Evolutionary conservation across 306 rosid species (phyloP).

Genomic region (Pyrus pyrifolia): DNA sequence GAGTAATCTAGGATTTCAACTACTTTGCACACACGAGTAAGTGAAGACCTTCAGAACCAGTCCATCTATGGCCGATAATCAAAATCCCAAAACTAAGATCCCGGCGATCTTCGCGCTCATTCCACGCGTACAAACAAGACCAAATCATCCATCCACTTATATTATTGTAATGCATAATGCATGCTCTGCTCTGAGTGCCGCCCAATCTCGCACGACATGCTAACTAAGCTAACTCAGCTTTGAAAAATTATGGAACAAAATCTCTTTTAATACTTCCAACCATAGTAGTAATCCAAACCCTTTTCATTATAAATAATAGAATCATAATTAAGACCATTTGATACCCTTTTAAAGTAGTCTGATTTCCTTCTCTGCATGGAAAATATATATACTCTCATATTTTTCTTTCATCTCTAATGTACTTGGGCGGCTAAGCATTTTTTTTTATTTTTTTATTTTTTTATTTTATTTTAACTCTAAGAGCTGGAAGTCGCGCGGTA

Average conservation of each 20-base stretch:
- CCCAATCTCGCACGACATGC: constrained; percentile 5
- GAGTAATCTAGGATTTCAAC: neutral
- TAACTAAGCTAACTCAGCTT: neutral
- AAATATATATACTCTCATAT: neutral
- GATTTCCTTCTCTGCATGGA: constrained; percentile 1
- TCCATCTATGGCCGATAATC: neutral
- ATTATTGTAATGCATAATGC: neutral
- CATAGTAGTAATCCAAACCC: neutral
- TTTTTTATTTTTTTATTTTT: neutral
- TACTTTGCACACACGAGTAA: neutral
- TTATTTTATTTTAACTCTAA: neutral
- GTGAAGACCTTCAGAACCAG: neutral
- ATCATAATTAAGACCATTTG: neutral
- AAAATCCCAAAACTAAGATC: neutral
- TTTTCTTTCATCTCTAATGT: neutral
- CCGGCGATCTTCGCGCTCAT: neutral
- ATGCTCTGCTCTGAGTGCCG: constrained; percentile 2
- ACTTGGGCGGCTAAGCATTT: neutral
- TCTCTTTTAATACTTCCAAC: neutral
- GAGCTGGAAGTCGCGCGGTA: constrained; percentile 2
- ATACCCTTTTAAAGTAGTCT: constrained; percentile 3
- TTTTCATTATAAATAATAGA: neutral
- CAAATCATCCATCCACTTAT: neutral
- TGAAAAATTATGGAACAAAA: neutral
- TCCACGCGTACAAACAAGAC: neutral